These are phyloP conservation scores for Penicillium italicum DNA, from an alignment of 2,329 filamentous ascomycete species.

Conservation along the genomic window DNA sequence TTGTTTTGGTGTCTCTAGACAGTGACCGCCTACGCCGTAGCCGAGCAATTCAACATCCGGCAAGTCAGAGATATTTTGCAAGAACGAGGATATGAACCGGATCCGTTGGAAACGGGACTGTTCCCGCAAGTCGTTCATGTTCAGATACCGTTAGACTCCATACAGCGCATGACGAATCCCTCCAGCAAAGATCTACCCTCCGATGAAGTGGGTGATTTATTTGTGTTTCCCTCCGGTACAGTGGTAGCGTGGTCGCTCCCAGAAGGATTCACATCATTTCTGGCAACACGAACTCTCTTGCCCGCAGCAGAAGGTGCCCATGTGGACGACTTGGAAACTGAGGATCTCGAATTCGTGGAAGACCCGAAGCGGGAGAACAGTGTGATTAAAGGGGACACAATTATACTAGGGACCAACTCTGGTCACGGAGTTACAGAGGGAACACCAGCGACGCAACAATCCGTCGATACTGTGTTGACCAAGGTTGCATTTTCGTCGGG, in stretches of 20 bases:
- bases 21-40: constrained; percentile 64
- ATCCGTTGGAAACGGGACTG: constrained; percentile 59
- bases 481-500: constrained; percentile 97
- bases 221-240: constrained; percentile 92
- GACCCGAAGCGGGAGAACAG: constrained; percentile 71
- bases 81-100: constrained; percentile 58
- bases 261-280: constrained; percentile 64
- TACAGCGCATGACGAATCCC: constrained; percentile 43
- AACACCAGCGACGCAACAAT: constrained; percentile 30
- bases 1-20: constrained; percentile 33
- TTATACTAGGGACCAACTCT: constrained; percentile 76
- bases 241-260: constrained; percentile 89
- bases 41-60: constrained; percentile 62
- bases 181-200: constrained; percentile 37
- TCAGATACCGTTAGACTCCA: constrained; percentile 47
- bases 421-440: constrained; percentile 20
- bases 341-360: constrained; percentile 82
- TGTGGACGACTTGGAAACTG: constrained; percentile 69
- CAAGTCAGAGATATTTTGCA: constrained; percentile 57
- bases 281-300: constrained; percentile 69
- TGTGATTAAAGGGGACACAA: constrained; percentile 78
- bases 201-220: constrained; percentile 71
- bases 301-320: constrained; percentile 74
- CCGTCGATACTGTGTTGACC: constrained; percentile 66
- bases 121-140: constrained; percentile 65